Percentiles rank a stretch among this genome's conserved stretches.
phyloP scores from a whole-genome alignment of 2,329 filamentous ascomycete species.

The Aspergillus latus region DNA sequence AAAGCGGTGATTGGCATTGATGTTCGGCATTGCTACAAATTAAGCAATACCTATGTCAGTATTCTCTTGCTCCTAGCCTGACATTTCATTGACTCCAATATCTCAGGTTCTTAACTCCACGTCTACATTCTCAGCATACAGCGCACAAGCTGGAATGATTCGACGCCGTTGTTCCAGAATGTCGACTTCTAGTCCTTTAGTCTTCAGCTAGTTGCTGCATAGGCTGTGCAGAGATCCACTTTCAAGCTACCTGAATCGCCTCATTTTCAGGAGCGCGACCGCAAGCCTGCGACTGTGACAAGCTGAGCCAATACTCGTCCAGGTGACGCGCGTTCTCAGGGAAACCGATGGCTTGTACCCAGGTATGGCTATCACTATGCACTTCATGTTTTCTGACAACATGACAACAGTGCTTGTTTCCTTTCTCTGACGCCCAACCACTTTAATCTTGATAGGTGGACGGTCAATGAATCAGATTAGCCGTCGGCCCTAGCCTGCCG shows the following conservation, averaged over 20 bases:
- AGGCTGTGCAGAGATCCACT: slow-evolving; percentile 2
- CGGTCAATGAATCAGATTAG: neutral
- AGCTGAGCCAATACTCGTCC: neutral
- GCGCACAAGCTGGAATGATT: neutral
- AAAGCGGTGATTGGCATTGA: neutral
- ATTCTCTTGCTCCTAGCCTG: neutral
- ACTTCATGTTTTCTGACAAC: too few species aligned
- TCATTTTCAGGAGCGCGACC: neutral
- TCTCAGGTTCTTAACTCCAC: too few species aligned
- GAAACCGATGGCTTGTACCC: too few species aligned
- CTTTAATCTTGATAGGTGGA: neutral
- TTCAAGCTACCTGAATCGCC: slow-evolving; percentile 1
- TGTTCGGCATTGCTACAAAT: neutral
- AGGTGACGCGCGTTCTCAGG: neutral
- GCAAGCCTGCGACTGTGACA: slow-evolving; percentile 1
- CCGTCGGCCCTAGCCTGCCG: neutral
- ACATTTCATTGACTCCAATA: neutral
- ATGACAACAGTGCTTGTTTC: neutral
- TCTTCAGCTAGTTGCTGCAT: slow-evolving; percentile 3
- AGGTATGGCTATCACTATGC: too few species aligned
- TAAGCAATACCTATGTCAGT: slow-evolving; percentile 4
- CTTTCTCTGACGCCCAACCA: neutral
- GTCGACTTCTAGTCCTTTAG: neutral
- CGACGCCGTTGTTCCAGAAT: neutral
- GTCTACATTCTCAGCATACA: too few species aligned